Evolutionary conservation across 2,329 filamentous ascomycete genomes (phyloP).

Genomic region (Colletotrichum spaethianum): DNA sequence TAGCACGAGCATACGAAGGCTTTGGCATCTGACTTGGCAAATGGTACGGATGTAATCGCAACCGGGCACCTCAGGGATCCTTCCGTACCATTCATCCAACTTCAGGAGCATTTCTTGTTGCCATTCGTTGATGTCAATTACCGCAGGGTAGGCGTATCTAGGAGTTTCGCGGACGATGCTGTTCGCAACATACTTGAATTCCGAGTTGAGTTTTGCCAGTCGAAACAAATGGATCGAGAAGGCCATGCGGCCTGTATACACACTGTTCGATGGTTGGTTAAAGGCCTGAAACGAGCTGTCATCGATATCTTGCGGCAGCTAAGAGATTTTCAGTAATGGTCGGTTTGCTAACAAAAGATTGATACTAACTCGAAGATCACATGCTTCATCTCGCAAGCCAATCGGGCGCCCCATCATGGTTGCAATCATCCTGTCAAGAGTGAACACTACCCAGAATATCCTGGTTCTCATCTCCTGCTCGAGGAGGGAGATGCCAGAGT

Average conservation of each 20-base stretch:
- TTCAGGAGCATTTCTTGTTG: conserved; percentile 57
- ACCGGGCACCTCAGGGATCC: conserved; percentile 16
- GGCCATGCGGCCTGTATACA: conserved; percentile 35
- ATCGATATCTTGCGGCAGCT: conserved; percentile 49
- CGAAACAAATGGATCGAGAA: conserved; percentile 65
- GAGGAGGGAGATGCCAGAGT: conserved; percentile 59
- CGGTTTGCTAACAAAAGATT: too few relatives aligned
- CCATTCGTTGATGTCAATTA: conserved; percentile 62
- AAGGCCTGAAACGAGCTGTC: conserved; percentile 42
- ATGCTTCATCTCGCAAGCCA: conserved; percentile 68
- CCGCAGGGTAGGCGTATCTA: conserved; percentile 62
- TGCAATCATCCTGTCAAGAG: conserved; percentile 64
- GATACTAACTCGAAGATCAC: conserved; percentile 61
- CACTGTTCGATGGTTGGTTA: neutral
- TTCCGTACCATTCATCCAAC: conserved; percentile 55
- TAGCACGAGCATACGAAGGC: conserved; percentile 63
- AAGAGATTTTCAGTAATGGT: conserved; percentile 39
- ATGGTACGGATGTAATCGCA: conserved; percentile 49
- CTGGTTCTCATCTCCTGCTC: conserved; percentile 69
- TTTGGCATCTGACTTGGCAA: conserved; percentile 63
- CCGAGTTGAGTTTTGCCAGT: conserved; percentile 64
- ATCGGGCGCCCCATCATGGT: conserved; percentile 71
- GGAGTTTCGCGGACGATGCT: conserved; percentile 64
- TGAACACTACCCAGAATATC: conserved; percentile 69
- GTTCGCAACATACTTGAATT: conserved; percentile 71